Evolutionary conservation across 352 stramenopile genomes (phyloP).

Genomic region (Phytopythium vexans): DNA sequence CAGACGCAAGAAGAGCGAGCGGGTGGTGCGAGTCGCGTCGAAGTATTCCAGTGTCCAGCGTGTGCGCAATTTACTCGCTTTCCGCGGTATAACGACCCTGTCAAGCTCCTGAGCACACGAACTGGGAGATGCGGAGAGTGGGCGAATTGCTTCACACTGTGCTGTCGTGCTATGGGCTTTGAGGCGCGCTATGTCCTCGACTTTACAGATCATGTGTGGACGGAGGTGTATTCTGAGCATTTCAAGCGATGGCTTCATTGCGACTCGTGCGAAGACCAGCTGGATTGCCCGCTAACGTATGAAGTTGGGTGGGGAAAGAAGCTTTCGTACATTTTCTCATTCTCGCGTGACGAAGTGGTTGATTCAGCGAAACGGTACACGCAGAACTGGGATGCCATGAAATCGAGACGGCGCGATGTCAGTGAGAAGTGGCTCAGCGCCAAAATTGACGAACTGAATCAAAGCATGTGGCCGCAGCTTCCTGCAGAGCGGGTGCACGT

Average conservation of each 20-base stretch:
- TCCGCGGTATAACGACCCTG: constrained; percentile 88
- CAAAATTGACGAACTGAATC: constrained; percentile 58
- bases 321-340: constrained; percentile 91
- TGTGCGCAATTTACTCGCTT: constrained; percentile 73
- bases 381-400: constrained; percentile 62
- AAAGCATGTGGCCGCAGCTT: constrained; percentile 20
- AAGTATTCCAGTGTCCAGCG: constrained; percentile 81
- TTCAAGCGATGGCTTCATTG: constrained; percentile 90
- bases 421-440: constrained; percentile 58
- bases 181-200: constrained; percentile 92
- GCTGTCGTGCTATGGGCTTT: constrained; percentile 87
- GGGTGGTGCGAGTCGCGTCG: constrained; percentile 70
- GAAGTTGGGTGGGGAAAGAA: constrained; percentile 95
- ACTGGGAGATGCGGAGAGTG: constrained; percentile 90
- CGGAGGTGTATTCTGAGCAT: constrained; percentile 86
- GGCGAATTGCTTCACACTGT: constrained; percentile 93
- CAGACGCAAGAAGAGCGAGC: constrained; percentile 52
- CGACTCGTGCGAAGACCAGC: constrained; percentile 92
- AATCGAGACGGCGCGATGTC: constrained; percentile 53
- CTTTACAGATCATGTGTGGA: constrained; percentile 96
- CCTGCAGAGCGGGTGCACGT: constrained; percentile 25
- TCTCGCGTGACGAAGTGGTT: constrained; percentile 84
- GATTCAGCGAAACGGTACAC: constrained; percentile 88
- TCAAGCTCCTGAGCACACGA: constrained; percentile 82
- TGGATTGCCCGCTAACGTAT: constrained; percentile 93